Evolutionary conservation across 352 stramenopile genomes (phyloP), one percentile per base, ranked within the genome.

Genomic region (Nothophytophthora sp.): DNA sequence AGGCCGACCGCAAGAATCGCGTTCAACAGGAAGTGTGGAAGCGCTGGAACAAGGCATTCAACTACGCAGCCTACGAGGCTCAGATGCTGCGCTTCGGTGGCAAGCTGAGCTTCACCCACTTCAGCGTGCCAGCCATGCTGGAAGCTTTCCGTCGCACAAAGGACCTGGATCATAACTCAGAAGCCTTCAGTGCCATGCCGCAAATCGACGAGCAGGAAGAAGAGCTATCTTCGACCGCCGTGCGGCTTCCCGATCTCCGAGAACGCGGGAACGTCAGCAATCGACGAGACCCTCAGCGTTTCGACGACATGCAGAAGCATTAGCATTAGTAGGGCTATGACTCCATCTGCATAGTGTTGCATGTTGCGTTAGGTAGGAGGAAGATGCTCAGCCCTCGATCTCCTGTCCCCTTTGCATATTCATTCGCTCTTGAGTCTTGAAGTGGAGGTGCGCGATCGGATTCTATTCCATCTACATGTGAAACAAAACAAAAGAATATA

Each of bases 21-120:
- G 58, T 90, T 28, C 50, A 69, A 24, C 12, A 52, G 4, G 62
- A 70, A 40, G 64, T 83, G 11, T 30, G 27, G 1, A 70, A 72
- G 32, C 63, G 60, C 20, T 92, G 81, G 78, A 45, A 46, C 13
- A 64, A 66, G 16, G 81, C 64, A 15, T 86, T 74, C 50, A 86
- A 86, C 42, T 86, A 70, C 19, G 78, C 64, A 4, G 72, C 60
- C 35, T 88, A 86, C 50, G 63, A 90, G 45, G 47, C 46, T 2
- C 71, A 88, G 32, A 59, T 73, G 48, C 23, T 61, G 16, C 56
- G 64, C 5, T 77, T 60, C 19, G 69, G 65, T 5, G 51, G 67
- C 3, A 35, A 47, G 0, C 35, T 88, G 16, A 80, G 56, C 39
- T 83, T 88, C 27, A 39, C 30, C 19, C 18, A 66, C 23, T 76